Conservation (phyloP, 805 yeast genomes). For the Kodamaea lidongshanica region DNA sequence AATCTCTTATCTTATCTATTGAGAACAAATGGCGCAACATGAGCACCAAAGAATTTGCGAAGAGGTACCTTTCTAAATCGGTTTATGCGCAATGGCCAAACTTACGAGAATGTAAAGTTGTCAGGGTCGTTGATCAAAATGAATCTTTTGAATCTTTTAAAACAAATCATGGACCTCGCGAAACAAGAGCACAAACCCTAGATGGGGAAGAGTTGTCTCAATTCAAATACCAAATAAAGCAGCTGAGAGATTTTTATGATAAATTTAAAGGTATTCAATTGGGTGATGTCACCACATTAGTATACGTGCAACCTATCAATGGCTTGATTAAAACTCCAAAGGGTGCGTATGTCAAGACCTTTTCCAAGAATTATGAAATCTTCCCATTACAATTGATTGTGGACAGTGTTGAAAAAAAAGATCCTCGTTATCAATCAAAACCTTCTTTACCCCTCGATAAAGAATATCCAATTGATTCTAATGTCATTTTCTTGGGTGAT, state of each 20-base stretch:
- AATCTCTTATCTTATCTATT: slow-evolving; percentile 66
- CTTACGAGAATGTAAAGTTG: slow-evolving; percentile 70
- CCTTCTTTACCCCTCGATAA: slow-evolving; percentile 72
- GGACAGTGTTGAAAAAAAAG: slow-evolving; percentile 65
- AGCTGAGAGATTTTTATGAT: slow-evolving; percentile 38
- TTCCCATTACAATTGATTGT: slow-evolving; percentile 82
- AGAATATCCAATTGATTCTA: slow-evolving; percentile 71
- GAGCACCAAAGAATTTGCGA: slow-evolving; percentile 59
- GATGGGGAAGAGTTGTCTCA: slow-evolving; percentile 37
- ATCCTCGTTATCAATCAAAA: slow-evolving; percentile 64
- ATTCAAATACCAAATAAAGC: slow-evolving; percentile 37
- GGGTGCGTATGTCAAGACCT: slow-evolving; percentile 80
- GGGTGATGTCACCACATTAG: slow-evolving; percentile 50
- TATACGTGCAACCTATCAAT: slow-evolving; percentile 65
- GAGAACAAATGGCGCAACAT: slow-evolving; percentile 50
- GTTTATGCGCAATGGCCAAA: slow-evolving; percentile 90
- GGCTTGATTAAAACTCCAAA: slow-evolving; percentile 63
- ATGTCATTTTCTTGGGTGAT: slow-evolving; percentile 76
- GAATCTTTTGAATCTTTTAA: slow-evolving; percentile 41
- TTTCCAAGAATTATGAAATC: slow-evolving; percentile 42
- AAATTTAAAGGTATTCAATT: slow-evolving; percentile 57
- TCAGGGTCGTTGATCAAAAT: slow-evolving; percentile 52
- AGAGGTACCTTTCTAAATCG: slow-evolving; percentile 51
- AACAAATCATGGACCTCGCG: slow-evolving; percentile 17
- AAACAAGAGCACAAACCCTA: slow-evolving; percentile 30